Base-by-base conservation (phyloP, 2,329 filamentous ascomycete species). In the Exophiala oligosperma region DNA sequence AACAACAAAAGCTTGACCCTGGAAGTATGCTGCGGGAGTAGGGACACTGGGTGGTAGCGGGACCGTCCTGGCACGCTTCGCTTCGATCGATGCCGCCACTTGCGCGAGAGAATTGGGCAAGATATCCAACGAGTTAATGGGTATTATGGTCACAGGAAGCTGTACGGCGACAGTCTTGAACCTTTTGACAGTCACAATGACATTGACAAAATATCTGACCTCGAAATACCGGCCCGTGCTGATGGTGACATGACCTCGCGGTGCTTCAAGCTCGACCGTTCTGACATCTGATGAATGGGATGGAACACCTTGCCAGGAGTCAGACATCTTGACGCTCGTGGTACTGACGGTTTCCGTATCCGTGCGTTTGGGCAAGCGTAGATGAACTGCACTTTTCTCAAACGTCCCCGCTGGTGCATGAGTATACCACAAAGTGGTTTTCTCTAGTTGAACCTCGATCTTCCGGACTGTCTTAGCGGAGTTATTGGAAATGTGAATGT, bases 101-200 rank as follows among this genome's bases (percentile, higher is more conserved):
- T 82, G 80, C 4, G 79, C 80, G 2, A 71, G 51, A 11, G 68
- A 66, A 47, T 83, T 83, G 17, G 81, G 81, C 7, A 82, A 74
- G 6, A 83, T 79, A 56, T 84, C 81, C 44, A 84, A 73, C 0
- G 81, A 82, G 60, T 82, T 83, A 73, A 83, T 82, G 63, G 82
- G 81, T 40, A 84, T 80, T 52, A 84, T 73, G 2, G 81, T 80
- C 54, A 84, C 79, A 3, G 81, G 81, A 44, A 83, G 68, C 61
- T 83, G 81, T 5, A 84, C 76, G 7, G 76, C 76, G 21, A 83
- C 74, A n/a, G 77, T 66, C 66, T 79, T 82, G 56, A 73, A 76
- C 62, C 77, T 76, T 12, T 75, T 70, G 24, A 74, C 72, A 46
- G 73, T 71, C n/a, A 78, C 73, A 21, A 77, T 72, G 17, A 83